phyloP scores from a whole-genome alignment of 208 protist species.

The Crithidia brevicula region DNA sequence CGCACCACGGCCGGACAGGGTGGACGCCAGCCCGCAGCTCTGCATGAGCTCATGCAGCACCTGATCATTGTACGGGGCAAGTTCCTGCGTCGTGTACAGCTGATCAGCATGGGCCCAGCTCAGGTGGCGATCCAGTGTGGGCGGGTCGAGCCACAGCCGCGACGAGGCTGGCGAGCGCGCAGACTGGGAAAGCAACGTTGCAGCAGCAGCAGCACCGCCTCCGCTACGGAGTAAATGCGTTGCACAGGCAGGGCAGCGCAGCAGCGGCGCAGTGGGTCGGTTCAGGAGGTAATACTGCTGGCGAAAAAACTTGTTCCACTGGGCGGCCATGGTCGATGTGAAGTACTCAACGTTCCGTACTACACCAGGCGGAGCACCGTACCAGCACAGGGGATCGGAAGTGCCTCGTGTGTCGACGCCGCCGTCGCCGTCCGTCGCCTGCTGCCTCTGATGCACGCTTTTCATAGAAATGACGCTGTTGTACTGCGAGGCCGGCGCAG shows the following conservation, averaged over 20 bases:
- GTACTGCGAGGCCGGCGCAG: neutral
- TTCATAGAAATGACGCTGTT: neutral
- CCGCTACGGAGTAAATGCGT: neutral
- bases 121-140: conserved; percentile 60
- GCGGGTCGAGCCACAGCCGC: conserved; percentile 35
- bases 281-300: conserved; percentile 20
- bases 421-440: too few species aligned
- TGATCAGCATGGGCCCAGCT: conserved; percentile 61
- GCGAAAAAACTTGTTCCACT: conserved; percentile 35
- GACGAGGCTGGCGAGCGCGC: neutral
- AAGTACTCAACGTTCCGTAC: conserved; percentile 35
- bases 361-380: conserved; percentile 26
- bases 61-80: conserved; percentile 51
- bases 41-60: conserved; percentile 39
- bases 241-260: conserved; percentile 44
- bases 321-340: neutral
- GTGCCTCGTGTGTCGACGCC: neutral
- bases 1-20: neutral
- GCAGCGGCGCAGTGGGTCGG: conserved; percentile 37
- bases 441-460: neutral
- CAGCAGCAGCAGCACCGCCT: neutral
- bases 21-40: conserved; percentile 17
- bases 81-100: conserved; percentile 47
- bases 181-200: neutral
- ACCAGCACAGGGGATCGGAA: conserved; percentile 7